Evolutionary conservation across 2,329 filamentous ascomycete genomes (phyloP), one percentile per base, ranked within the genome.

Genomic region (Aspergillus terreus): DNA sequence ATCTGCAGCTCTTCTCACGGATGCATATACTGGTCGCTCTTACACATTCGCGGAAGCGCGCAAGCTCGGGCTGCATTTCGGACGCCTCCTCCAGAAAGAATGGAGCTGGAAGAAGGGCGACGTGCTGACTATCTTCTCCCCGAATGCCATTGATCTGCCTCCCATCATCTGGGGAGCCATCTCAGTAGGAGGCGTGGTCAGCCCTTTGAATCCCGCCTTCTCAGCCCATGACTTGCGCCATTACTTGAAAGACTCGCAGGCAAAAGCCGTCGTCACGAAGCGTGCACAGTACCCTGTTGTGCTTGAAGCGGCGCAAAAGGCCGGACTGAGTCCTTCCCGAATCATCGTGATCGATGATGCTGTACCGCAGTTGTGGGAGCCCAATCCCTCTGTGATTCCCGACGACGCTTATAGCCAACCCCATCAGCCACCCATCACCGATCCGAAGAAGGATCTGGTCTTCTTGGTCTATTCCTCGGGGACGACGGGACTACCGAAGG

Each of bases 401-500:
- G 43, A n/a, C 17, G 11, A 9, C 33, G 33, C n/a, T n/a, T 41
- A 9, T 9, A 40, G 12, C 9, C 23, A 25, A 15, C 33, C 35
- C 15, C 32, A n/a, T 40, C 19, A 5, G 25, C 43, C 43, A 23
- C 42, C 47, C 4, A 19, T 50, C 12, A 23, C 25, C 2, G 6
- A 47, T 25, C 48, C 49, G n/a, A 10, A 32, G 19, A 46, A 36
- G 27, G 46, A 49, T 12, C 40, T 47, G 6, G 47, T 44, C 14
- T 61, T 53, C 52, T 49, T 62, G 23, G 56, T 65, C 1, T 65
- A 63, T 44, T 58, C 55, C 17, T 61, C 57, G 38, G 63, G 63
- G 1, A 66, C 63, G 6, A 65, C 63, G 0, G 62, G 62, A 4
- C 45, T 58, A 0, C 61, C 63, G 3, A 66, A 66, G 53, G 62